phyloP scores from a whole-genome alignment of 2,329 filamentous ascomycete species.

The Dendrostoma leiphaemia region DNA sequence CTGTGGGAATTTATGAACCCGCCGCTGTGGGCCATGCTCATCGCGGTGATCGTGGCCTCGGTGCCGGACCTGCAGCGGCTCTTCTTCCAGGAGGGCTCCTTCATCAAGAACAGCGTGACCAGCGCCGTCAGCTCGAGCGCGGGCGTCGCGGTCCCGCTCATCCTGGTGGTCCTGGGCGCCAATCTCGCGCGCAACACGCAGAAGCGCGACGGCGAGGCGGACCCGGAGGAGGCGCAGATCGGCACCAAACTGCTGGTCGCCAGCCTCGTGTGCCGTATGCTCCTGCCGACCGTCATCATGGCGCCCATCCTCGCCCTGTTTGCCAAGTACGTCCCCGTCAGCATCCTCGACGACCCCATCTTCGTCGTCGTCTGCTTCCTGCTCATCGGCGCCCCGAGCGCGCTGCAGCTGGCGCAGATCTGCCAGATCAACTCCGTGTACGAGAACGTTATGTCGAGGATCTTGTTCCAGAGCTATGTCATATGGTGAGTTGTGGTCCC shows the following conservation, averaged over 20 bases:
- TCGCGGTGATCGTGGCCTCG: constrained; percentile 86
- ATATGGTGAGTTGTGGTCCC: constrained; percentile 66
- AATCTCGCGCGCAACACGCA: constrained; percentile 92
- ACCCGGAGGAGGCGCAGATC: constrained; percentile 68
- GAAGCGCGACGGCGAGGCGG: constrained; percentile 50
- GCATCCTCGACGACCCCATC: constrained; percentile 95
- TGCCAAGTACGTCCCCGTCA: constrained; percentile 88
- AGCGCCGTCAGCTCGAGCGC: constrained; percentile 82
- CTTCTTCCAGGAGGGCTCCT: constrained; percentile 87
- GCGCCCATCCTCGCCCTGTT: constrained; percentile 81
- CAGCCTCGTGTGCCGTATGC: constrained; percentile 83
- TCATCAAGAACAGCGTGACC: constrained; percentile 90
- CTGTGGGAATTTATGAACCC: constrained; percentile 97
- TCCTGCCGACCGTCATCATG: constrained; percentile 89
- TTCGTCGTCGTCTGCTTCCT: constrained; percentile 98
- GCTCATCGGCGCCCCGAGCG: constrained; percentile 88
- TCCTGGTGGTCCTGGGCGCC: constrained; percentile 90
- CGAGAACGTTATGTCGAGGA: constrained; percentile 87
- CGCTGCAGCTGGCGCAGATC: constrained; percentile 93
- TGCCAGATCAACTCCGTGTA: constrained; percentile 98
- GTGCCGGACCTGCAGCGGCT: constrained; percentile 77
- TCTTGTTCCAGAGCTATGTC: constrained; percentile 95
- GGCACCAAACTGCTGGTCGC: constrained; percentile 80
- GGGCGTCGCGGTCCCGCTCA: constrained; percentile 89
- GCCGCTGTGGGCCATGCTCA: constrained; percentile 94